Percentiles rank a stretch among this genome's conserved stretches.
phyloP scores from a whole-genome alignment of 2,329 filamentous ascomycete species.

The Leptodontidium sp. region DNA sequence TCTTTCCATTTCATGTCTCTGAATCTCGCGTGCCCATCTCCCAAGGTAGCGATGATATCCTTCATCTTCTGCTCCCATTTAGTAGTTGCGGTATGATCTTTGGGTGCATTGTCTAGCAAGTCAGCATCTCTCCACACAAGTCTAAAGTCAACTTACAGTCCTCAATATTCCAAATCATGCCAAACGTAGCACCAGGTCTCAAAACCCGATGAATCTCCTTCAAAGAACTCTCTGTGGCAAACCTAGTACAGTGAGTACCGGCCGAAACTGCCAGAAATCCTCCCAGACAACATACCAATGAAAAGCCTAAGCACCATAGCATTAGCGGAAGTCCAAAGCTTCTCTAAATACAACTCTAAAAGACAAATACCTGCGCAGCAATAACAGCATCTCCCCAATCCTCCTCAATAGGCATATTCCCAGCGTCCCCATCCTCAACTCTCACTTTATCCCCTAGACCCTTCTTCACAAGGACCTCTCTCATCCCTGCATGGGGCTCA shows the following conservation, averaged over 20 bases:
- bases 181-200: conserved; percentile 65
- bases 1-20: conserved; percentile 69
- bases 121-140: conserved; percentile 2
- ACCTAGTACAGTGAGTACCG: conserved; percentile 57
- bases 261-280: background rate
- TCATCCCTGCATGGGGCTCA: conserved; percentile 73
- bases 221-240: conserved; percentile 69
- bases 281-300: conserved; percentile 47
- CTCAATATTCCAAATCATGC: conserved; percentile 78
- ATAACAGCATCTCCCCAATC: conserved; percentile 71
- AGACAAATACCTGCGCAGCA: conserved; percentile 65
- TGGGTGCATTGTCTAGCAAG: conserved; percentile 68
- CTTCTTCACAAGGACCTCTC: conserved; percentile 66
- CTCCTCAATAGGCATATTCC: conserved; percentile 61
- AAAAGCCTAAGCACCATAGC: conserved; percentile 52
- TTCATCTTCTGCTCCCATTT: conserved; percentile 70
- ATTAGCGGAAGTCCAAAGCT: too few relatives aligned
- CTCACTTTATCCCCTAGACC: conserved; percentile 53
- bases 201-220: conserved; percentile 73
- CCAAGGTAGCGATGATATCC: conserved; percentile 61
- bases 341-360: too few relatives aligned
- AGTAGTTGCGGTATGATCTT: conserved; percentile 61
- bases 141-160: conserved; percentile 61
- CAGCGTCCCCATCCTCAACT: conserved; percentile 65
- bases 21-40: conserved; percentile 70